phyloP scores from a whole-genome alignment of 2,329 filamentous ascomycete species.

The Aspergillus costaricaensis region DNA sequence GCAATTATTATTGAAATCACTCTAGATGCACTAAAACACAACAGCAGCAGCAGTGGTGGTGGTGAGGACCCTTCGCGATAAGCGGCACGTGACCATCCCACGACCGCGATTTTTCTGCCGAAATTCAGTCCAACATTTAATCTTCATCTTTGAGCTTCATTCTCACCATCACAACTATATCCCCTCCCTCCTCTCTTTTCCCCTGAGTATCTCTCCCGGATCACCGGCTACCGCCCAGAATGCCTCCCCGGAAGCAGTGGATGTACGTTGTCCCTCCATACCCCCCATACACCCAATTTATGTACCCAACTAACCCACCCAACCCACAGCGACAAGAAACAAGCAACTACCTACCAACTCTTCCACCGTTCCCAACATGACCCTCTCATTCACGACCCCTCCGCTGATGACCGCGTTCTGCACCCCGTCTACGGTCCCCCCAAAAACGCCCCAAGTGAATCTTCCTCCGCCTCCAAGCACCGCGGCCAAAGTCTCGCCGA shows the following conservation, averaged over 20 bases:
- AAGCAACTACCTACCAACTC: constrained; percentile 87
- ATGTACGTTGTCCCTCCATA: constrained; percentile 55
- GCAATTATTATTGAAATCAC: not conserved
- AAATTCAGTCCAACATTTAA: not conserved
- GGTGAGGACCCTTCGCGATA: constrained; percentile 1
- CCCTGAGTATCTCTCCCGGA: not conserved
- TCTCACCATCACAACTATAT: constrained; percentile 1
- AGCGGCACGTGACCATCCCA: constrained; percentile 1
- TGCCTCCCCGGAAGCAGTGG: constrained; percentile 74
- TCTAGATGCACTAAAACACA: not conserved
- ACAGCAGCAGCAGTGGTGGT: not conserved
- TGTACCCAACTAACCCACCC: constrained; percentile 14
- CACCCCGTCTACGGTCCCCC: constrained; percentile 60
- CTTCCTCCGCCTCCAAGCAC: constrained; percentile 31
- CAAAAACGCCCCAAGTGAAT: constrained; percentile 18
- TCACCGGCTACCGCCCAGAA: constrained; percentile 48
- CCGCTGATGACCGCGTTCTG: constrained; percentile 87
- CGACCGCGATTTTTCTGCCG: not conserved
- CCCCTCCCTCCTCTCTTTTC: not conserved
- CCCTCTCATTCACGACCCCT: constrained; percentile 89
- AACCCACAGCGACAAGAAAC: constrained; percentile 74
- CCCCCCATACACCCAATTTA: not conserved
- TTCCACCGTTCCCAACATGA: constrained; percentile 97
- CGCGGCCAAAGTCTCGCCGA: constrained; percentile 69
- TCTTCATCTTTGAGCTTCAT: not conserved